These are phyloP conservation scores for Sutorius australiensis DNA, from an alignment of 768 basidiomycete species.

Conservation along the genomic window DNA sequence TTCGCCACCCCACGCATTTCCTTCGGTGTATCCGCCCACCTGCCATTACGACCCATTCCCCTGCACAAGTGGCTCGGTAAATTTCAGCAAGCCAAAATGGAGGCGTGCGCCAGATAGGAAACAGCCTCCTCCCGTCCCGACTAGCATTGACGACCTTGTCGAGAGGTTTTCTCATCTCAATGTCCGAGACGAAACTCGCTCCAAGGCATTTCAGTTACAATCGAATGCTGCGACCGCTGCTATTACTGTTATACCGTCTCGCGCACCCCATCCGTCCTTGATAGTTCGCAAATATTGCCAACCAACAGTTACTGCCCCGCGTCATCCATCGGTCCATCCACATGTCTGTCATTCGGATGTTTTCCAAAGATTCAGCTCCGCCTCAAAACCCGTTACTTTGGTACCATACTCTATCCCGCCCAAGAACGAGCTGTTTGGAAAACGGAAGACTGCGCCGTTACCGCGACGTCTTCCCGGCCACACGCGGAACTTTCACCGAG, in stretches of 20 bases:
- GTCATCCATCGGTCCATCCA: not conserved
- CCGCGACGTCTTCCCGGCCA: conserved; percentile 6
- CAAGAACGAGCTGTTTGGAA: not conserved
- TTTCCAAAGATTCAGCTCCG: not conserved
- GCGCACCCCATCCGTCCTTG: conserved; percentile 17
- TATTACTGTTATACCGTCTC: conserved; percentile 13
- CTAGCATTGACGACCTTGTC: conserved; percentile 1
- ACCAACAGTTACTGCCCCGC: not conserved
- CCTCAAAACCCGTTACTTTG: conserved; percentile 7
- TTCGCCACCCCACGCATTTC: conserved; percentile 18
- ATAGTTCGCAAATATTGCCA: not conserved
- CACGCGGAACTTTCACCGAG: not conserved
- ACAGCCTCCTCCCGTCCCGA: not conserved
- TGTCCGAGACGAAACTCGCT: conserved; percentile 8
- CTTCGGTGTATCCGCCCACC: conserved; percentile 9
- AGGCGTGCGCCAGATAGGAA: not conserved
- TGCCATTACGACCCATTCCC: conserved; percentile 20
- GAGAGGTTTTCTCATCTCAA: conserved; percentile 16
- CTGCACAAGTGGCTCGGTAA: conserved; percentile 2
- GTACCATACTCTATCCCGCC: not conserved
- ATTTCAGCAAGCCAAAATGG: conserved; percentile 7
- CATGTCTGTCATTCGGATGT: not conserved
- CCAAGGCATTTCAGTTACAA: not conserved
- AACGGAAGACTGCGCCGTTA: conserved; percentile 6
- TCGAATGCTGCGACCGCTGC: conserved; percentile 15